Conservation (phyloP, 805 yeast genomes). For the Torulaspora maleeae region DNA sequence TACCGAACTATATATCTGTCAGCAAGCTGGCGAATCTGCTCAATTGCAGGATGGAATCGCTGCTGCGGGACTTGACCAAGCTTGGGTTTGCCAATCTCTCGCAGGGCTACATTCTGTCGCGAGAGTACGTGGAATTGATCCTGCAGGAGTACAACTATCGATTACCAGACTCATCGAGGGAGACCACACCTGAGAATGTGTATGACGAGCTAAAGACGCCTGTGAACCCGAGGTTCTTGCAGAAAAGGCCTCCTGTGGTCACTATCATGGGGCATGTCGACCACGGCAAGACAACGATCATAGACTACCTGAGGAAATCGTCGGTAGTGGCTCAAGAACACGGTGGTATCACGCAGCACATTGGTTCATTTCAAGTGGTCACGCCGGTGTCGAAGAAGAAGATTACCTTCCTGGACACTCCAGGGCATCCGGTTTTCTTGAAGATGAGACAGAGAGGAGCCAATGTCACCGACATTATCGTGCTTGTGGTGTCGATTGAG, state of each 20-base stretch:
- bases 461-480: conserved; percentile 82
- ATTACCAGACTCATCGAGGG: conserved; percentile 35
- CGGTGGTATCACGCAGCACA: conserved; percentile 97
- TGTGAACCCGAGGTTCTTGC: conserved; percentile 43
- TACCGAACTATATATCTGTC: conserved; percentile 78
- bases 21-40: conserved; percentile 72
- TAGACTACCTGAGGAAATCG: conserved; percentile 81
- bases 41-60: conserved; percentile 55
- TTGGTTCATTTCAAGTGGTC: conserved; percentile 91
- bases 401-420: conserved; percentile 92
- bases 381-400: conserved; percentile 67
- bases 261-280: conserved; percentile 99
- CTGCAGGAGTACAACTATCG: conserved; percentile 86
- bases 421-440: conserved; percentile 95
- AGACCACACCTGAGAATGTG: conserved; percentile 52
- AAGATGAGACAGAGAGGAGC: conserved; percentile 98
- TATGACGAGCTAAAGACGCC: conserved; percentile 58
- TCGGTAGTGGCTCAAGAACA: conserved; percentile 78
- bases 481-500: conserved; percentile 93
- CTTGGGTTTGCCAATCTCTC: conserved; percentile 70
- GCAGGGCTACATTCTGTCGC: conserved; percentile 75
- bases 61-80: conserved; percentile 52
- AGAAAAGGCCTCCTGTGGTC: conserved; percentile 84
- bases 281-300: conserved; percentile 93
- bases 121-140: conserved; percentile 77